These are phyloP conservation scores for Emiliania huxleyi DNA, from an alignment of 78 protist genomes.

Conservation along the genomic window DNA sequence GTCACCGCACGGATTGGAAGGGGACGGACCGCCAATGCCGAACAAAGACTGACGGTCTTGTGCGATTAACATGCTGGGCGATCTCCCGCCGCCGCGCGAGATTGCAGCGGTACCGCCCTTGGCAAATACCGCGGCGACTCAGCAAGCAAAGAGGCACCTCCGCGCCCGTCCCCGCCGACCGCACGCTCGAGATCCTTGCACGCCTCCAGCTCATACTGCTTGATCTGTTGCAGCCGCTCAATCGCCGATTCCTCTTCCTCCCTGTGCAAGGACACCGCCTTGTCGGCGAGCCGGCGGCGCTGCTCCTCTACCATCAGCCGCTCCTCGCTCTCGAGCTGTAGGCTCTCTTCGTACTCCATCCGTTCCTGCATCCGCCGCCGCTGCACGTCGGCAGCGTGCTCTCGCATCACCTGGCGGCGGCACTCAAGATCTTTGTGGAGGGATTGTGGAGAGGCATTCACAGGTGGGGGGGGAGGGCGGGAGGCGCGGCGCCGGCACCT, in stretches of 20 bases:
- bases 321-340: neutral
- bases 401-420: neutral
- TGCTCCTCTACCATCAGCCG: neutral
- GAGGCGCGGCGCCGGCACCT: neutral
- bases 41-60: no score
- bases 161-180: no score
- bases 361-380: neutral
- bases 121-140: no score
- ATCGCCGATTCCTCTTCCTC: neutral
- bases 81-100: no score
- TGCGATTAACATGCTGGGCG: no score
- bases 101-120: no score
- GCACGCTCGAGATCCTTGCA: constrained; percentile 6
- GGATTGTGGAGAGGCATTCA: neutral
- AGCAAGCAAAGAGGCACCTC: no score
- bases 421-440: no score
- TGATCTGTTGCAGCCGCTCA: neutral
- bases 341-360: neutral
- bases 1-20: no score
- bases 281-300: neutral
- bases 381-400: neutral
- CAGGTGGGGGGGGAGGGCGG: neutral
- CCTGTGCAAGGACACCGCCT: neutral
- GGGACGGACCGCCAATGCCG: no score
- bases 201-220: neutral